Base-by-base conservation (phyloP, 1,284 basidiomycete species). In the Cerrena zonata region DNA sequence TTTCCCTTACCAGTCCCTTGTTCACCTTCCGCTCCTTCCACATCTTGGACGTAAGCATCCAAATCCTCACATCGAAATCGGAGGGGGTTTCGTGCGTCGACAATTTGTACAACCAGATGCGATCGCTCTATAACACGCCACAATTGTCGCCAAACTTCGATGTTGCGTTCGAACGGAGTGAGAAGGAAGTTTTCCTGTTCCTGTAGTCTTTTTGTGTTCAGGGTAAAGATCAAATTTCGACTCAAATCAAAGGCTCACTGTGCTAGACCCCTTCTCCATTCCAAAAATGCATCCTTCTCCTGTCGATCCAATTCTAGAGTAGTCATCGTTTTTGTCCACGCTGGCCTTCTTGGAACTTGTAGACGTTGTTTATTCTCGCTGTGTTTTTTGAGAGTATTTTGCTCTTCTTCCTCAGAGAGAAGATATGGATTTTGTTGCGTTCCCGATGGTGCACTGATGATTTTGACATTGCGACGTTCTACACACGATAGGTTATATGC, bases 51-150 rank as follows among this genome's bases (percentile, higher is more conserved):
- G 64, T 97, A 98, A 2, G 76, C 73, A 60, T 96, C 94, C 42
- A 98, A 71, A 72, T 98, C 94, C 59, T 92, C 88, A 57, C 92
- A 95, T 41, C 94, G 82, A 68, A 98, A 97, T 22, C 83, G 78
- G 12, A 94, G 72, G 1, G 94, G 94, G 72, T 96, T 96, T 40
- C 94, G 81, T 10, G 92, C 94, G 64, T 97, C 94, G 44, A 97
- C 92, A 53, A 97, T 97, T 69, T 97, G 94, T 0, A 97, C 91
- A 38, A 97, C 72, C 11, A 98, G 79, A 61, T 96, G 92, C 4
- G 93, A 95, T 40, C 94, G 82, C 69, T 98, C 94, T 18, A 96
- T 68, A 1, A 97, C 94, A 54, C 94, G 79, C 94, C 94, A 97
- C 2, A 97, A 77, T 63, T 98, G 94, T 45, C 94, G 77, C 94